Conservation (phyloP, 257 asterid genomes). For the Thymus quinquecostatus region DNA sequence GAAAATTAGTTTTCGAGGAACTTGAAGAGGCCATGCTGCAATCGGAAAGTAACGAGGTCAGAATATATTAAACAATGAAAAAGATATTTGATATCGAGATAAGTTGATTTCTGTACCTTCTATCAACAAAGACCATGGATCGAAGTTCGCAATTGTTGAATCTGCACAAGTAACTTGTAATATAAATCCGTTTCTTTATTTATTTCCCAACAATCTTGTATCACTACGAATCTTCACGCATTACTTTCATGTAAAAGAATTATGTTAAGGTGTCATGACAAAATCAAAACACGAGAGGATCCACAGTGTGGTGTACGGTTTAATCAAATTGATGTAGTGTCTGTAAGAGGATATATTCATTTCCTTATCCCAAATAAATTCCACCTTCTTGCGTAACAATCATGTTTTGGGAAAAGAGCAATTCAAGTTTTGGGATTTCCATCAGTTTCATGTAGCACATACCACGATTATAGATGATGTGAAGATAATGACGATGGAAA, state of each 20-base stretch:
- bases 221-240: not conserved
- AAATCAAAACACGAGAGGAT: not conserved
- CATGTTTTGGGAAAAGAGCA: not conserved
- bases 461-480: not conserved
- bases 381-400: not conserved
- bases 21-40: conserved; percentile 66
- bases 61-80: not conserved
- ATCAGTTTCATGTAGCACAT: not conserved
- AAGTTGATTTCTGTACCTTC: conserved; percentile 46
- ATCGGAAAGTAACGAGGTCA: conserved; percentile 1
- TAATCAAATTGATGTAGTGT: not conserved
- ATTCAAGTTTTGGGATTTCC: not conserved
- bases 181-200: conserved; percentile 10
- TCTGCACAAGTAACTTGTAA: conserved; percentile 48
- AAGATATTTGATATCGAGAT: not conserved
- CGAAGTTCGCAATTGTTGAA: conserved; percentile 91
- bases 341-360: not conserved
- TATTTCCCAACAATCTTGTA: not conserved
- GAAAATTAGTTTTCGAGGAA: conserved; percentile 60
- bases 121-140: conserved; percentile 73
- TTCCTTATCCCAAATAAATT: not conserved
- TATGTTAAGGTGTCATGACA: not conserved
- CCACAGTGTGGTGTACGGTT: not conserved
- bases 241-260: not conserved
- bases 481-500: not conserved